Evolutionary conservation across 2,329 filamentous ascomycete species (phyloP).

Genomic region (Epichloe brachyelytri): DNA sequence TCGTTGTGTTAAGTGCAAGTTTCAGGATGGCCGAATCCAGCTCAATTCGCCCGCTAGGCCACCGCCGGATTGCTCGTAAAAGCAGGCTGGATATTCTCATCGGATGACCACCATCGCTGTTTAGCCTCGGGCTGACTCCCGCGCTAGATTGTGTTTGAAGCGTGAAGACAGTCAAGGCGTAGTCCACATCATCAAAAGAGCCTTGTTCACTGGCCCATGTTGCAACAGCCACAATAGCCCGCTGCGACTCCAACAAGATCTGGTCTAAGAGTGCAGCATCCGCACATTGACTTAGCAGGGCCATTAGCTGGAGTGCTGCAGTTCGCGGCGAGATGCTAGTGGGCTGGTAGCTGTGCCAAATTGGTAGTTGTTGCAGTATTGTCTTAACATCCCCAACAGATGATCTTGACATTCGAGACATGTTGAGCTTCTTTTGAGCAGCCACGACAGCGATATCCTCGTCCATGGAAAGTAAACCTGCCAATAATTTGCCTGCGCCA

Average conservation of each 20-base stretch:
- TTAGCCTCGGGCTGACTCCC: slow-evolving; percentile 10
- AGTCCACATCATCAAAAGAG: slow-evolving; percentile 20
- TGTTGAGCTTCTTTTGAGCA: slow-evolving; percentile 52
- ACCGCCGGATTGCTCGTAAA: slow-evolving; percentile 15
- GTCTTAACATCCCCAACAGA: slow-evolving; percentile 42
- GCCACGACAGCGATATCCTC: slow-evolving; percentile 48
- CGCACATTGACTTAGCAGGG: slow-evolving; percentile 23
- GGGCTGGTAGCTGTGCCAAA: slow-evolving; percentile 47
- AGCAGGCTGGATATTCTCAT: slow-evolving; percentile 19
- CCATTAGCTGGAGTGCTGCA: slow-evolving; percentile 50
- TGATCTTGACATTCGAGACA: slow-evolving; percentile 51
- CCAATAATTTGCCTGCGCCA: slow-evolving; percentile 41
- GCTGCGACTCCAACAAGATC: slow-evolving; percentile 17
- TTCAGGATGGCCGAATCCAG: slow-evolving; percentile 26
- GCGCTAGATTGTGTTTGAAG: slow-evolving; percentile 23
- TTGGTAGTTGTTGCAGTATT: slow-evolving; percentile 34
- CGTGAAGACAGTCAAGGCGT: slow-evolving; percentile 30
- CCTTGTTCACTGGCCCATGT: slow-evolving; percentile 8
- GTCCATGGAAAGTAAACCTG: slow-evolving; percentile 36
- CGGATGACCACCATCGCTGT: slow-evolving; percentile 14
- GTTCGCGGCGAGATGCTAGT: slow-evolving; percentile 46
- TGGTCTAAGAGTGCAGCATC: slow-evolving; percentile 17
- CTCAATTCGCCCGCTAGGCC: slow-evolving; percentile 16
- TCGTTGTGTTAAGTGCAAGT: slow-evolving; percentile 74
- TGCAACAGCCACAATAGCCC: slow-evolving; percentile 14